Conservation (phyloP, 192 early-diverging fungal genomes). For the Lobosporangium transversale region DNA sequence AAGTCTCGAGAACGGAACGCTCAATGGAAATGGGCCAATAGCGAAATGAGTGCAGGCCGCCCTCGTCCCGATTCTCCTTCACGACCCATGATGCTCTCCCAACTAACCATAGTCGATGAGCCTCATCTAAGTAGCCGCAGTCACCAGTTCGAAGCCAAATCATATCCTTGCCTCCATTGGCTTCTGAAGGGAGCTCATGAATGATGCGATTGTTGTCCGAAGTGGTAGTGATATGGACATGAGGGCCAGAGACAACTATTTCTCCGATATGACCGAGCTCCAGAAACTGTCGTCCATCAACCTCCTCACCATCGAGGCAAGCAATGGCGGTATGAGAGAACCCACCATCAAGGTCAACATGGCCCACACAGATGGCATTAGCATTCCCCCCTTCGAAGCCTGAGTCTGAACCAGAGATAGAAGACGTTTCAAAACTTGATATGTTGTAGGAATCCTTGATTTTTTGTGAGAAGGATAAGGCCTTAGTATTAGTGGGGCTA, state of each 20-base stretch:
- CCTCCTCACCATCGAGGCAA: constrained; percentile 21
- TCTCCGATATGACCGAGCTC: constrained; percentile 43
- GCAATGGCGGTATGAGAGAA: constrained; percentile 43
- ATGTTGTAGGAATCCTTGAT: constrained; percentile 22
- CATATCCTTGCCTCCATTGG: constrained; percentile 29
- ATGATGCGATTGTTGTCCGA: constrained; percentile 49
- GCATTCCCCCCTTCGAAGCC: constrained; percentile 47
- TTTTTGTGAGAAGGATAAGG: constrained; percentile 2
- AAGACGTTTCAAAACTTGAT: constrained; percentile 11
- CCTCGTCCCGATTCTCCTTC: constrained; percentile 19
- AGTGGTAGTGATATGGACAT: constrained; percentile 49
- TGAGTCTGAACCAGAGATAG: constrained; percentile 10
- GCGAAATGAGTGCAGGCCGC: constrained; percentile 33
- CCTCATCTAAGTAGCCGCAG: constrained; percentile 38
- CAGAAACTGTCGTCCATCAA: constrained; percentile 26
- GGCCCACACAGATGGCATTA: constrained; percentile 47
- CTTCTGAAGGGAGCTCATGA: constrained; percentile 22
- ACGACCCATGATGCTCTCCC: constrained; percentile 49
- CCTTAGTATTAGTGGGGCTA: constrained; percentile 5
- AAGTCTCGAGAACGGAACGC: constrained; percentile 47
- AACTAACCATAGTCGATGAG: constrained; percentile 39
- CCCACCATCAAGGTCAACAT: constrained; percentile 44
- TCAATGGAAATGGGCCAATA: constrained; percentile 52
- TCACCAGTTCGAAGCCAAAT: constrained; percentile 51
- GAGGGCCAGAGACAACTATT: constrained; percentile 48